Base-by-base conservation (phyloP, 139 green algal species). In the Parachlorella kessleri region DNA sequence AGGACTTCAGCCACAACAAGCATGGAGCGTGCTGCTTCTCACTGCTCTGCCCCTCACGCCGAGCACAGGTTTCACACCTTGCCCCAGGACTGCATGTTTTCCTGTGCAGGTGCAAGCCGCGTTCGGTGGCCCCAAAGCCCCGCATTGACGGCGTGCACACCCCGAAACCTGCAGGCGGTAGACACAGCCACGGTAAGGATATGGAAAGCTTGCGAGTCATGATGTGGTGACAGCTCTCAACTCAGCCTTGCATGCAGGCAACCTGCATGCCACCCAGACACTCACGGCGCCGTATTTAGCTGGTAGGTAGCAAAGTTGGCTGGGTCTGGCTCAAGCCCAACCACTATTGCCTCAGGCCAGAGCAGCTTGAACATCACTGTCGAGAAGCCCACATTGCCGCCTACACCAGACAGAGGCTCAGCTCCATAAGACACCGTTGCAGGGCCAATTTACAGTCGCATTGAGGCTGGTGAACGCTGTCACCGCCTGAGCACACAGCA, bases 331-430 rank as follows among this genome's bases (percentile, higher is more conserved):
- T 84, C 79, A 37, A 84, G 30, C 33, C 36, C 53, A 6, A 80
- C 79, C 6, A 84, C 55, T 0, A 55, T 84, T 23, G 79, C 72
- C 42, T 84, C 63, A 4, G 79, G 79, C 39, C 71, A 84, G 23
- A 84, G 55, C 53, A 75, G 38, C 40, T 75, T 79, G 72, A 80
- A 79, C 30, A 84, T 36, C 38, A 73, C 23, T 2, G 70, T 74
- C 24, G 78, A 79, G 55, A 79, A 84, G 53, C 78, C 78, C 6
- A 28, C 70, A 55, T 84, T 84, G 36, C 69, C 78, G 4, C 78
- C 78, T 69, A 66, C 21, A 33, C 37, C 37, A 6, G 59, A 33
- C 26, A 26, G 6, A 37, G 21, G 14, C 6, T 68, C 59, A 68
- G 59, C 21, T 26, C 6, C 59, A 68, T 26, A 30, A 21, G 6